Base-by-base conservation (phyloP, 805 yeast species). In the Brettanomyces anomalus region DNA sequence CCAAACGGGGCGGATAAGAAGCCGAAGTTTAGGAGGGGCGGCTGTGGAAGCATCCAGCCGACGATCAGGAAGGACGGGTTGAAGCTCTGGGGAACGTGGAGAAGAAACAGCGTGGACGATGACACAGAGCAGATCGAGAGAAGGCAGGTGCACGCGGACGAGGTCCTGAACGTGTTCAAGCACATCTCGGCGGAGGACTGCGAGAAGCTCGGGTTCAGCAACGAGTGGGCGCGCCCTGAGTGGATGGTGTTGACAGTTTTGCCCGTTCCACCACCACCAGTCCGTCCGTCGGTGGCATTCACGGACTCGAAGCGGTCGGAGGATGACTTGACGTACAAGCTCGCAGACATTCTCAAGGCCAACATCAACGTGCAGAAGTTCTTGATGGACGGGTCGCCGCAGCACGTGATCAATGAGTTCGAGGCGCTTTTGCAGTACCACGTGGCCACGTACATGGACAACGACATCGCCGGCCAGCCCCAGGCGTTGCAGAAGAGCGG, bases 201-300 rank as follows among this genome's bases (percentile, higher is more conserved):
- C 48, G 70, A 64, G 37, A 79, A 76, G 52, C 62, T 93, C 47
- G 99, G 99, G 4, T 82, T 93, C 66, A 86, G 85, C 58, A 94
- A 88, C 60, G 97, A 93, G 60, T 93, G 86, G 57, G 93, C 99
- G 2, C 81, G 98, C 55, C 99, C 99, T 2, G 99, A 93, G 67
- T 93, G 98, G 99, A 78, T 93, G 80, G 74, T 93, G 47, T 77
- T 93, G 52, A 88, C 97, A 2, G 97, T 93, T n/a, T 71, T 93
- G 56, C 98, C 99, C 1, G 98, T 93, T 16, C 99, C 99, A 36
- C 99, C 99, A 41, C 99, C 99, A 48, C 97, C 97, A 31, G 99
- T 93, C 30, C 82, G 99, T 64, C 99, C 99, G 10, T 85, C 96
- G 19, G 93, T 93, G 68, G 96, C 98, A 2, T 89, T 93, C 57